Evolutionary conservation across 2,329 filamentous ascomycete genomes (phyloP).

Genomic region (Fusarium camptoceras): DNA sequence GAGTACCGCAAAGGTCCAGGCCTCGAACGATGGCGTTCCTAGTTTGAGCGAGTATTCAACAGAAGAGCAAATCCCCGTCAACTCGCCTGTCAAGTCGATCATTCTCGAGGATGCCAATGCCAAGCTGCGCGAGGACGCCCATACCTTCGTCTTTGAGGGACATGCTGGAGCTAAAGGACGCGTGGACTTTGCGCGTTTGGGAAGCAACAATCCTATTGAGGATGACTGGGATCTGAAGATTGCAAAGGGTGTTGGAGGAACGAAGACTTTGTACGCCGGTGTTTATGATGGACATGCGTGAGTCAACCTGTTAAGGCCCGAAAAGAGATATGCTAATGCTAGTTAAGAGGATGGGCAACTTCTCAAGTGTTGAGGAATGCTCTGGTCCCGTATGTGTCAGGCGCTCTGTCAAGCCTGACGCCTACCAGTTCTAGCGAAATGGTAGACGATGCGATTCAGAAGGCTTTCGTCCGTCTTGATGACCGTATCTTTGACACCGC

Average conservation of each 20-base stretch:
- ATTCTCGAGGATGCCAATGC: conserved; percentile 47
- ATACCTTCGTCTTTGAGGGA: conserved; percentile 48
- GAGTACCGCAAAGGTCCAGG: background rate
- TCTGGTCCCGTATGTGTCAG: conserved; percentile 58
- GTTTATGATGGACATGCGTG: conserved; percentile 64
- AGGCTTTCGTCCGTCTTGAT: conserved; percentile 68
- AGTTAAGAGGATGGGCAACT: conserved; percentile 55
- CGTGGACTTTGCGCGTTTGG: conserved; percentile 50
- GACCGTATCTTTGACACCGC: conserved; percentile 63
- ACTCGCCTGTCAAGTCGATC: conserved; percentile 46
- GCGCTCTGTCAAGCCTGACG: conserved; percentile 49
- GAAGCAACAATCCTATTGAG: conserved; percentile 53
- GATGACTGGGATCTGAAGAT: conserved; percentile 52
- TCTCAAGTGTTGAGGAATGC: conserved; percentile 54
- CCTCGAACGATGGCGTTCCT: conserved; percentile 10
- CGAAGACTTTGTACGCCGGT: conserved; percentile 50
- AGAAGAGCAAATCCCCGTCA: conserved; percentile 39
- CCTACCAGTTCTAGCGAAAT: conserved; percentile 55
- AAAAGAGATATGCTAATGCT: conserved; percentile 7
- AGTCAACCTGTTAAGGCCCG: conserved; percentile 31
- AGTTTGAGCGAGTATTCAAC: conserved; percentile 19
- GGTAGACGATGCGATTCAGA: conserved; percentile 67
- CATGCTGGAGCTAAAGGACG: conserved; percentile 45
- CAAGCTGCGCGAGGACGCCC: conserved; percentile 48
- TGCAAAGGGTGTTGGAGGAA: conserved; percentile 48